Evolutionary conservation across 1,284 basidiomycete genomes (phyloP).

Genomic region (Volvariella surrecta): DNA sequence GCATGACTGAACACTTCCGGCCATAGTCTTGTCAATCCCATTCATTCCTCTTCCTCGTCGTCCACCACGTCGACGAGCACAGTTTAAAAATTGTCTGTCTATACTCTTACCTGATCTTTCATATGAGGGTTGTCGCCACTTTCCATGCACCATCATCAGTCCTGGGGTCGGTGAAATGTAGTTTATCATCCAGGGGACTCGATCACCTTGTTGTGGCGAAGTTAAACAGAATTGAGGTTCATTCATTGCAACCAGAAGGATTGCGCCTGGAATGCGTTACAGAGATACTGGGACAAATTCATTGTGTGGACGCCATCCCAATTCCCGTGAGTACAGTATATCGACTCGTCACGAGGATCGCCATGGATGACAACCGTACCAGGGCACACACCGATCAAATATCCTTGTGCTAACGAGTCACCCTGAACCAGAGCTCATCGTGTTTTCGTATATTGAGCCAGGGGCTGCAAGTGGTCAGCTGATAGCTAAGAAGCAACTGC

Average conservation of each 20-base stretch:
- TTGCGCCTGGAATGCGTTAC: constrained; percentile 45
- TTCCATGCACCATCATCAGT: constrained; percentile 63
- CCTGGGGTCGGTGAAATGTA: constrained; percentile 52
- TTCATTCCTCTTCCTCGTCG: constrained; percentile 2
- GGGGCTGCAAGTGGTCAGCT: constrained; percentile 29
- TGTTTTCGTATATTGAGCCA: constrained; percentile 41
- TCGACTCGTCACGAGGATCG: not conserved
- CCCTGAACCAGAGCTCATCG: constrained; percentile 60
- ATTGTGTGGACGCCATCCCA: constrained; percentile 44
- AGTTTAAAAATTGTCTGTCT: no score
- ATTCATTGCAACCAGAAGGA: constrained; percentile 48
- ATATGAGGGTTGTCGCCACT: constrained; percentile 63
- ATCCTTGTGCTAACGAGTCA: constrained; percentile 62
- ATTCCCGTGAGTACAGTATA: constrained; percentile 31
- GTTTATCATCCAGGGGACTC: constrained; percentile 35
- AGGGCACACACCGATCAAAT: constrained; percentile 40
- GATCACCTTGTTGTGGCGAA: constrained; percentile 65
- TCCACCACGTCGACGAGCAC: not conserved
- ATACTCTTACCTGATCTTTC: no score
- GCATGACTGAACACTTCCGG: no score
- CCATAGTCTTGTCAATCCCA: not conserved
- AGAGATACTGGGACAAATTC: constrained; percentile 60
- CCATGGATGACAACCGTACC: constrained; percentile 1
- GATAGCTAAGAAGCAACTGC: constrained; percentile 29
- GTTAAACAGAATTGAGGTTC: constrained; percentile 54